Base-by-base conservation (phyloP, 129 eudicot species). In the Calendula officinalis region DNA sequence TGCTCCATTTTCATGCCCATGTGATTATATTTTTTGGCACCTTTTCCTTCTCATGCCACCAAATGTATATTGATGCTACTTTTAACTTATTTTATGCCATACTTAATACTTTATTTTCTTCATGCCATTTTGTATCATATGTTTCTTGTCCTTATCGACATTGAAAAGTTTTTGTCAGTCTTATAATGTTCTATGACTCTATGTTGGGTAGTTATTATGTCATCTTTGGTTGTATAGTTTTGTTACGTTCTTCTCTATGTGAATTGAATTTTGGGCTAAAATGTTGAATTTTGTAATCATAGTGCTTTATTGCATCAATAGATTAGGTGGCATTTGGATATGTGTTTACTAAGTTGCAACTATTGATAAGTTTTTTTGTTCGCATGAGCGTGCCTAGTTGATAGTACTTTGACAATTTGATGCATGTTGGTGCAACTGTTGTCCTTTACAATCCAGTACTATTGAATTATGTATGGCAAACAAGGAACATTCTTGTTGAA, bases 41-140 rank as follows among this genome's bases (percentile, higher is more conserved):
- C 67, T 62, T 57, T 68, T 81, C 37, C 6, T 46, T 56, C 30
- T 51, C 36, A 27, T 71, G 10, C 63, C 59, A 45, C 70, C 68
- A 73, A 74, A 60, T 84, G 90, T 84, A 77, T 71, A 84, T 70
- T 84, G 79, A 68, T 70, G 67, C 70, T 63, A 60, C 62, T 35
- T 71, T 66, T 52, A 73, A 65, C 62, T 65, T 56, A 73, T 57
- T 55, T 60, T 60, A 22, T 47, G 66, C 39, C 38, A 45, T 60
- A 48, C 69, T 43, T 48, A 32, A 45, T 60, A 48, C 69, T 43
- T 48, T 74, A 30, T 69, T 48, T 51, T 69, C 63, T 72, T 72
- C 38, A 75, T 76, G 73, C 59, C 68, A 54, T 79, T 79, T 72
- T 79, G 84, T 79, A 73, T 54, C 52, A 64, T 79, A 64, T 76